Base-by-base conservation (phyloP, 139 green algal species). In the Micractinium sp. region DNA sequence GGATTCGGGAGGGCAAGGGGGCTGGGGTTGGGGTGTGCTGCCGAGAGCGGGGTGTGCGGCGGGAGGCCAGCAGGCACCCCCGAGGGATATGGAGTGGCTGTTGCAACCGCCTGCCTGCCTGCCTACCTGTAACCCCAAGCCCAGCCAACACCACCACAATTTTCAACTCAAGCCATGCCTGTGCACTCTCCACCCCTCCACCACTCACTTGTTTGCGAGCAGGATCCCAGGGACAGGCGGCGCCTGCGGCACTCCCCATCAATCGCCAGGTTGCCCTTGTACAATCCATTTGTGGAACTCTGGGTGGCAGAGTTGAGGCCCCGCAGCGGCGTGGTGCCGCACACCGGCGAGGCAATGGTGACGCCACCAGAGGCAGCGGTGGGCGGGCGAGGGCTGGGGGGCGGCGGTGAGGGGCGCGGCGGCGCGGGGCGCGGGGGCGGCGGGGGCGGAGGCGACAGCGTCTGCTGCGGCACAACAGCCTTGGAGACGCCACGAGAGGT, bases 231-330 rank as follows among this genome's bases (percentile, higher is more conserved):
- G 33, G 5, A n/a, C 12, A 60, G n/a, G 20, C 56, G 61, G 20
- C 84, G 22, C 69, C 56, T 87, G 33, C 33, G 63, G 88, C 90
- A 93, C 4, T 86, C 60, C 27, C 90, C 90, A 41, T 93, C 83
- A 29, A 90, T 84, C 0, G 82, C 90, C 2, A 76, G 22, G 82
- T 53, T 77, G 41, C 88, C 84, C 15, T 39, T 25, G 47, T 85
- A n/a, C 1, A 18, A 20, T 20, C 60, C 67, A 0, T n/a, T 15
- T 5, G 82, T 73, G 41, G 77, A 63, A 38, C 86, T 85, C 41
- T 81, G 69, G 27, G 53, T 81, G 29, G 86, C 86, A 13, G 78
- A 79, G 77, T 73, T 90, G 47, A 81, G 78, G 56, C 88, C 88
- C 16, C 33, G 31, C 66, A 90, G 60, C 25, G 38, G 31, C 38